Evolutionary conservation across 106 monocot genomes (phyloP).

Genomic region (Triglochin maritima): DNA sequence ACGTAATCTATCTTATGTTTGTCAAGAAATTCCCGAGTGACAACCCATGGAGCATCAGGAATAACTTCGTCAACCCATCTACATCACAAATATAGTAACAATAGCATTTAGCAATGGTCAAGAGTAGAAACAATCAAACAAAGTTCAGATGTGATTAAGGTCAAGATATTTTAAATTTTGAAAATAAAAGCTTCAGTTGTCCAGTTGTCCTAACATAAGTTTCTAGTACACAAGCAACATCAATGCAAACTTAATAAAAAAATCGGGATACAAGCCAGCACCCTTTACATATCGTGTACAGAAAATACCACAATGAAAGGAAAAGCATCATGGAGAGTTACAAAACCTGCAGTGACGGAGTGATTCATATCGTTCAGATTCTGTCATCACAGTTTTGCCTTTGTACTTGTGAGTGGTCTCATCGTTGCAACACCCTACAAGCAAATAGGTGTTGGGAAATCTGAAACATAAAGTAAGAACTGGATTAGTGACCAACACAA

Average conservation of each 20-base stretch:
- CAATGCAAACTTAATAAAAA: too few species aligned
- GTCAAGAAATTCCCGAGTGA: conserved; percentile 57
- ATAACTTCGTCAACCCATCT: conserved; percentile 86
- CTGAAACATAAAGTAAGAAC: conserved; percentile 9
- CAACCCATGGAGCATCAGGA: conserved; percentile 76
- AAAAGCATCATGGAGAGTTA: neutral
- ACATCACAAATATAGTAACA: neutral
- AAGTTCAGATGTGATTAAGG: too few species aligned
- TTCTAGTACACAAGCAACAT: too few species aligned
- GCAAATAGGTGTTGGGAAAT: conserved; percentile 85
- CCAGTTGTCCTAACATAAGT: too few species aligned
- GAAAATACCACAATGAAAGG: too few species aligned
- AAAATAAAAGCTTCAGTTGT: too few species aligned
- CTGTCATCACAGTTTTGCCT: conserved; percentile 97
- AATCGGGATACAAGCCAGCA: too few species aligned
- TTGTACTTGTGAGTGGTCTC: conserved; percentile 80
- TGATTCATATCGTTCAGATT: conserved; percentile 81
- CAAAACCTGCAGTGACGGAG: conserved; percentile 89
- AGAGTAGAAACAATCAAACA: too few species aligned
- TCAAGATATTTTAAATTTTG: too few species aligned
- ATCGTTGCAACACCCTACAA: conserved; percentile 97
- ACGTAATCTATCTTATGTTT: conserved; percentile 73
- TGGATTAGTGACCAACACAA: too few species aligned
- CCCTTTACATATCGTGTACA: too few species aligned
- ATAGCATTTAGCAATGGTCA: too few species aligned